Base-by-base conservation (phyloP, 1,284 basidiomycete species). In the Cutaneotrichosporon sp. region DNA sequence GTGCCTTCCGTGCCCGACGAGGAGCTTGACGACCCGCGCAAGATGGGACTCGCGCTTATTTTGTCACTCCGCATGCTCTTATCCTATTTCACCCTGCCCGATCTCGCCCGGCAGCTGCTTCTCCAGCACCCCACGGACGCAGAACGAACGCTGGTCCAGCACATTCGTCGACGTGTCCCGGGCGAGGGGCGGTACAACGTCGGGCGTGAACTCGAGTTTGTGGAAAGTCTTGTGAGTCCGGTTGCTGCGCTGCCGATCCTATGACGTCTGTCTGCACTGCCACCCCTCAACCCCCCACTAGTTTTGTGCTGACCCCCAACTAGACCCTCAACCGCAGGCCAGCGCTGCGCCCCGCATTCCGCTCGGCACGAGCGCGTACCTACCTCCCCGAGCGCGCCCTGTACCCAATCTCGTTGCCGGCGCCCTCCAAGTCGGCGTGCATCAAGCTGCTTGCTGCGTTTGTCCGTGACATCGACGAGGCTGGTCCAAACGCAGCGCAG, bases 61-160 rank as follows among this genome's bases (percentile, higher is more conserved):
- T 66, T 80, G 5, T 76, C 76, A 0, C 61, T 80, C 6, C 66
- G 79, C n/a, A 71, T 80, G 71, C 74, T 73, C 7, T 55, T 80
- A 56, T 77, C 75, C 18, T 79, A 79, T 59, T 77, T 80, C 51
- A 73, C 73, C 4, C 67, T 76, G 22, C 64, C 64, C 25, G 77
- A 78, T 46, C 68, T 80, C 1, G 71, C 70, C 1, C 60, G 67
- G 13, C 74, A 79, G 67, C 68, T 80, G 5, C 61, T 74, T 16
- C 38, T 63, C 27, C 62, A 78, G 34, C 62, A 72, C 0, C 61
- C 77, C 1, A 66, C 65, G 2, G 77, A 77, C 53, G 77, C 75
- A 1, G 79, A 79, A 60, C 64, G 75, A n/a, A 74, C 71, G 1
- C 49, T 80, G 25, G 71, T 78, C 6, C 76, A 78, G 58, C 77